A percentile compares a stretch with the other conserved stretches of the same genome.
Evolutionary conservation across 2,329 filamentous ascomycete genomes (phyloP).

Genomic region (Nemania diffusa): DNA sequence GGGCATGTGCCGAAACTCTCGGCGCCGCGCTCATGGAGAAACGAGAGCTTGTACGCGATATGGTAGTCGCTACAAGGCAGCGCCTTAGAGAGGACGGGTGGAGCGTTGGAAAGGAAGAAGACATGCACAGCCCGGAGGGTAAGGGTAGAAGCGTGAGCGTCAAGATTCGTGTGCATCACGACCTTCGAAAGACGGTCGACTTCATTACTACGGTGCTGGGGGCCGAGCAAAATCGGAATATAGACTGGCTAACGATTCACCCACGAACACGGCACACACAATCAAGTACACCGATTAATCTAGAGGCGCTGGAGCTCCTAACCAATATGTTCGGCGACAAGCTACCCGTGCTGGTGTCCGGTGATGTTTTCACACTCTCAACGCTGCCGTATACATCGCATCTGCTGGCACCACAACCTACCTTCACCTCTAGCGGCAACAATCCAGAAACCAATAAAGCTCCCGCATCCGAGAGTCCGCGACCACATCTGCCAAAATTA

Average conservation of each 20-base stretch:
- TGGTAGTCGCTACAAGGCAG: constrained; percentile 68
- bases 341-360: constrained; percentile 75
- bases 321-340: constrained; percentile 61
- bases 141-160: constrained; percentile 70
- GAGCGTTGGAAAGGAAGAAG: constrained; percentile 53
- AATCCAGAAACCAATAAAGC: neutral
- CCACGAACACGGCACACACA: constrained; percentile 71
- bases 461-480: constrained; percentile 32
- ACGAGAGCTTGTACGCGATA: constrained; percentile 72
- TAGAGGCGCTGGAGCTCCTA: constrained; percentile 68
- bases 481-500: constrained; percentile 58
- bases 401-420: constrained; percentile 43
- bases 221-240: constrained; percentile 59
- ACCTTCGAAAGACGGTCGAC: constrained; percentile 68
- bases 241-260: constrained; percentile 78
- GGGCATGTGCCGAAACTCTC: constrained; percentile 75
- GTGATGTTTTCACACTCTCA: constrained; percentile 71
- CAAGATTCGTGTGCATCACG: constrained; percentile 75
- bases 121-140: constrained; percentile 46
- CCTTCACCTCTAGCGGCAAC: constrained; percentile 36
- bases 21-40: constrained; percentile 76
- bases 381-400: constrained; percentile 58
- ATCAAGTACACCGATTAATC: constrained; percentile 69
- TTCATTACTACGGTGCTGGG: constrained; percentile 72
- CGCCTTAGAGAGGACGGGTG: constrained; percentile 64